A percentile compares a stretch with the other conserved stretches of the same genome.
phyloP scores from a whole-genome alignment of 306 rosid species.

The Vicia sativa region DNA sequence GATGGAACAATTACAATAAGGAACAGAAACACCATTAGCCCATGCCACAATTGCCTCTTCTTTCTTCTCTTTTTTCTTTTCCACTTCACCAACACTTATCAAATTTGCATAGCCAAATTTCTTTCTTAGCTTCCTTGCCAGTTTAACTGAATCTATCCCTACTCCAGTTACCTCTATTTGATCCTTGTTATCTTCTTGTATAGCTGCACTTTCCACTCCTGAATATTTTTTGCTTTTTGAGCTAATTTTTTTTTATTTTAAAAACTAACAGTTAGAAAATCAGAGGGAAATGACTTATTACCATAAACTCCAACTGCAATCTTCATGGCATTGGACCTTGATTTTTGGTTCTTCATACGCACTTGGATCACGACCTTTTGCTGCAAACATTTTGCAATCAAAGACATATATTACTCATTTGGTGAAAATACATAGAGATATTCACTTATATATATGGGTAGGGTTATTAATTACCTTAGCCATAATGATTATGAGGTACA shows the following conservation, averaged over 20 bases:
- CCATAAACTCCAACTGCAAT: conserved; percentile 54
- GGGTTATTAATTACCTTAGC: background rate
- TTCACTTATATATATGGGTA: background rate
- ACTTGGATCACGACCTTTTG: conserved; percentile 58
- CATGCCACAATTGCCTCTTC: background rate
- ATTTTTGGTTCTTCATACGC: conserved; percentile 35
- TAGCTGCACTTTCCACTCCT: conserved; percentile 47
- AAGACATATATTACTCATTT: background rate
- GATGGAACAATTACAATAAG: background rate
- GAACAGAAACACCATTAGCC: conserved; percentile 1
- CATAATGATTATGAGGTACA: background rate
- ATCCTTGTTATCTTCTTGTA: conserved; percentile 33
- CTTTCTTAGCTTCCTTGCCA: conserved; percentile 49
- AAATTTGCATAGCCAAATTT: conserved; percentile 43
- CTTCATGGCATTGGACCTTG: conserved; percentile 47
- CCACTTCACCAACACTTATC: conserved; percentile 41
- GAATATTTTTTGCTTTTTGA: background rate
- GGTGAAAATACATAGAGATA: background rate
- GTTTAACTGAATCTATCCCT: conserved; percentile 45
- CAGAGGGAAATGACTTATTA: conserved; percentile 12
- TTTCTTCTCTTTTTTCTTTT: conserved; percentile 30
- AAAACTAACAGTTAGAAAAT: background rate
- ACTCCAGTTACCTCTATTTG: conserved; percentile 54
- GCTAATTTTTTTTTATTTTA: too few relatives aligned
- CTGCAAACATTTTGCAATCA: conserved; percentile 40